These are phyloP conservation scores for Alternaria triticimaculans DNA, from an alignment of 2,329 filamentous ascomycete genomes.

Conservation along the genomic window DNA sequence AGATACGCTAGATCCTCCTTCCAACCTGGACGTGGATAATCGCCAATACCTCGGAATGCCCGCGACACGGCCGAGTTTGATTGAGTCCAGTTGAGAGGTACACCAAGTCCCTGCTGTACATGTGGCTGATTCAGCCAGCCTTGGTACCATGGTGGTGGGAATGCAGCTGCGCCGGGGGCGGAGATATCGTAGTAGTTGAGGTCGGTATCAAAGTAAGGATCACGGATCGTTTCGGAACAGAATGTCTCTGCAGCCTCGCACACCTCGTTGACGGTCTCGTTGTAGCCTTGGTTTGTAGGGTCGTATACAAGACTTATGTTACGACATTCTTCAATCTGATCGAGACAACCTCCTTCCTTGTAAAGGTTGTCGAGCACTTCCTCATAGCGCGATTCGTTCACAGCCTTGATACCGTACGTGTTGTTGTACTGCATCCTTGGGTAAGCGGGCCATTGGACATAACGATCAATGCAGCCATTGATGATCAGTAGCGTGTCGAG, in stretches of 20 bases:
- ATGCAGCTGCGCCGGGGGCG: conserved; percentile 54
- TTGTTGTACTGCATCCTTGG: conserved; percentile 63
- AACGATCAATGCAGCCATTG: conserved; percentile 63
- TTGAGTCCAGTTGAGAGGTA: conserved; percentile 65
- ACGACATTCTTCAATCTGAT: conserved; percentile 61
- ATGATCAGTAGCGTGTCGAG: conserved; percentile 63
- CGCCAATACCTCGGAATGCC: conserved; percentile 58
- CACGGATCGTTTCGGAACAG: conserved; percentile 55
- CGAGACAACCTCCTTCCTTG: conserved; percentile 59
- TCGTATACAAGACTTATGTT: conserved; percentile 56
- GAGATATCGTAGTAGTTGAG: conserved; percentile 66
- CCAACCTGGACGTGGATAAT: conserved; percentile 57
- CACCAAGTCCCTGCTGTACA: conserved; percentile 62
- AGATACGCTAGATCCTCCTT: conserved; percentile 60
- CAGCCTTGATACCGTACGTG: conserved; percentile 62
- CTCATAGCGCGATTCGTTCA: conserved; percentile 58
- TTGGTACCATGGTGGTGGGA: conserved; percentile 53
- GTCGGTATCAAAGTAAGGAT: conserved; percentile 53
- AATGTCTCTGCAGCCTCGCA: conserved; percentile 55
- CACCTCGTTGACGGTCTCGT: conserved; percentile 45
- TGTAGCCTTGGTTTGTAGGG: conserved; percentile 54
- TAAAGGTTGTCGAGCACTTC: conserved; percentile 55
- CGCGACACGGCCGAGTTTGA: conserved; percentile 50
- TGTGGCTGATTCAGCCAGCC: conserved; percentile 64
- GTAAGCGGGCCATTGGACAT: conserved; percentile 57